phyloP scores from a whole-genome alignment of 768 basidiomycete species.

The Brasilioporus rufonigricans region DNA sequence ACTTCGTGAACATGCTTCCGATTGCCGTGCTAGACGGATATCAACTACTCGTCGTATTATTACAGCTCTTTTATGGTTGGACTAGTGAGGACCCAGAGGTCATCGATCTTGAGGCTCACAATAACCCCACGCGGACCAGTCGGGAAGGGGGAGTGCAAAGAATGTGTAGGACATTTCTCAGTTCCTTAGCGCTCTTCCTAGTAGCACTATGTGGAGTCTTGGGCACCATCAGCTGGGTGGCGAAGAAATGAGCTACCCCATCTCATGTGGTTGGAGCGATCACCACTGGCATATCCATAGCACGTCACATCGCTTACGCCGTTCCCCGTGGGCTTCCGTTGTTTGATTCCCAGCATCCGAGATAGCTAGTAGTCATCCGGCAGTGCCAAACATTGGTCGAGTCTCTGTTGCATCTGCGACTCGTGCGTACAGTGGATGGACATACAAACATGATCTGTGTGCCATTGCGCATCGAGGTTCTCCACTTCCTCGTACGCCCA shows the following conservation, averaged over 20 bases:
- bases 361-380: no score
- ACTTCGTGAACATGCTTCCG: conserved; percentile 80
- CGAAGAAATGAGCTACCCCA: neutral
- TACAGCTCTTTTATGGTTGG: conserved; percentile 22
- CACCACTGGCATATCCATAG: neutral
- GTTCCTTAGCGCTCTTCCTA: conserved; percentile 19
- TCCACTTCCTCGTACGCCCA: conserved; percentile 1
- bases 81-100: neutral
- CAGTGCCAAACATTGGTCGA: neutral
- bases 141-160: conserved; percentile 15
- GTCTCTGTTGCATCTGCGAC: conserved; percentile 16
- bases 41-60: conserved; percentile 45
- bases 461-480: conserved; percentile 5
- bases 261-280: no score
- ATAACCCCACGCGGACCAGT: neutral
- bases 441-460: conserved; percentile 21
- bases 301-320: no score
- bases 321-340: no score
- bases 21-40: conserved; percentile 69
- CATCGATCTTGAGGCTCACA: conserved; percentile 23
- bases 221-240: conserved; percentile 15
- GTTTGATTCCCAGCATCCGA: no score
- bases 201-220: conserved; percentile 23
- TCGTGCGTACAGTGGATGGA: conserved; percentile 18
- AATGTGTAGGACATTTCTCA: conserved; percentile 15